Percentiles rank a stretch among this genome's conserved stretches.
Conservation (phyloP, 148 eudicot species). For the Polygonum aviculare region DNA sequence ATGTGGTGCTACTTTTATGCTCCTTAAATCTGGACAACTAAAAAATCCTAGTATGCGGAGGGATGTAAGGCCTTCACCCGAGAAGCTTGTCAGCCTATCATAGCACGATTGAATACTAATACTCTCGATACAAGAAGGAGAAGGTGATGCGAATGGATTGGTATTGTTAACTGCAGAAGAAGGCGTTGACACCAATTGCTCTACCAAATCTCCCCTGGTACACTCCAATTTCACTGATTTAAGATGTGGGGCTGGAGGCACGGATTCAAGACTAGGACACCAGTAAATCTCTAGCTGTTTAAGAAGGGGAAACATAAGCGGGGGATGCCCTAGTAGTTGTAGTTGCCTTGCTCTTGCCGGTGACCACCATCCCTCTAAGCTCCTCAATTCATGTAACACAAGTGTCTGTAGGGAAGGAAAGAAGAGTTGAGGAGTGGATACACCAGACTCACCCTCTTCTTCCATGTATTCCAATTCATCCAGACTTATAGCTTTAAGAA, state of each 20-base stretch:
- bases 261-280: not conserved
- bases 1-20: no score
- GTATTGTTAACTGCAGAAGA: no score
- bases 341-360: no score
- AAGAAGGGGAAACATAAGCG: not conserved
- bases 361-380: not conserved
- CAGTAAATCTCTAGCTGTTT: no score
- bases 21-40: not conserved
- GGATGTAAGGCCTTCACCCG: not conserved
- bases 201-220: not conserved
- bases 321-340: no score
- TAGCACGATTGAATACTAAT: not conserved
- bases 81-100: not conserved
- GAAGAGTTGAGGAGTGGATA: not conserved
- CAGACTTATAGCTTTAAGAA: rapidly evolving
- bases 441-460: not conserved
- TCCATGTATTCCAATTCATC: not conserved
- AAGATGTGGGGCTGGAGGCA: not conserved
- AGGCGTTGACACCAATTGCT: not conserved
- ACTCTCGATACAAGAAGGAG: not conserved
- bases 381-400: rapidly evolving
- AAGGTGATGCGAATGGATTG: no score
- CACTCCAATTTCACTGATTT: no score
- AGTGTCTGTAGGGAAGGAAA: not conserved
- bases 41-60: not conserved